phyloP scores from a whole-genome alignment of 2,329 filamentous ascomycete species.

The Fusarium redolens region DNA sequence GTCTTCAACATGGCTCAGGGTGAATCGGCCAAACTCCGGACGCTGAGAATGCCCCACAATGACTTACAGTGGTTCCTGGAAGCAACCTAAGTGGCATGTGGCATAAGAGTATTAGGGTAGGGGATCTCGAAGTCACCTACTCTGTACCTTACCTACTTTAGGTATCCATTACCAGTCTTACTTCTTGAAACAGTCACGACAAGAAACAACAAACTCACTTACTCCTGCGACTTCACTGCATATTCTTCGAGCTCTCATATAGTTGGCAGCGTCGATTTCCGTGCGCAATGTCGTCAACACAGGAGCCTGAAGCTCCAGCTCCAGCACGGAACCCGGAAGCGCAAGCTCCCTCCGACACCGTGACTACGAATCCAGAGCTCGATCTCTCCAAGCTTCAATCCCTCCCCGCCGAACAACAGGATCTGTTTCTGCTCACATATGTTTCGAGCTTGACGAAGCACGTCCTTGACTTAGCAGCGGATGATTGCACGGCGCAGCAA shows the following conservation, averaged over 20 bases:
- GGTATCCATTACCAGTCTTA: constrained; percentile 18
- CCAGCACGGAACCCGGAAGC: constrained; percentile 46
- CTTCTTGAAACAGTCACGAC: constrained; percentile 20
- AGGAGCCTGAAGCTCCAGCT: constrained; percentile 52
- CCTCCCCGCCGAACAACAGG: constrained; percentile 93
- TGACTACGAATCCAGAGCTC: constrained; percentile 77
- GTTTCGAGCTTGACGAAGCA: constrained; percentile 85
- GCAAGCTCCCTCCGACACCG: constrained; percentile 52
- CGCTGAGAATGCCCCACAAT: constrained; percentile 27
- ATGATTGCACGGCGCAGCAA: constrained; percentile 89
- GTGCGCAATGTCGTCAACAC: constrained; percentile 52
- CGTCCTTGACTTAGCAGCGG: constrained; percentile 77
- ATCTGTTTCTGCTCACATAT: constrained; percentile 91
- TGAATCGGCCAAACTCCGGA: constrained; percentile 48
- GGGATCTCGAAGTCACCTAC: constrained; percentile 37
- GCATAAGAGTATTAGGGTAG: constrained; percentile 17
- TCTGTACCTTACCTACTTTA: background rate
- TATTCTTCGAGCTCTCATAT: constrained; percentile 14
- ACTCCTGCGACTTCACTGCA: constrained; percentile 13
- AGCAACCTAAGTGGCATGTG: constrained; percentile 38
- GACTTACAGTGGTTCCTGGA: constrained; percentile 24
- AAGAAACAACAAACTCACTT: constrained; percentile 21
- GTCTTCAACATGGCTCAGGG: constrained; percentile 10
- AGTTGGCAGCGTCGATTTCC: constrained; percentile 35
- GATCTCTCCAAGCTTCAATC: constrained; percentile 90